Base-by-base conservation (phyloP, 2,329 filamentous ascomycete species). In the Aspergillus neoniger region DNA sequence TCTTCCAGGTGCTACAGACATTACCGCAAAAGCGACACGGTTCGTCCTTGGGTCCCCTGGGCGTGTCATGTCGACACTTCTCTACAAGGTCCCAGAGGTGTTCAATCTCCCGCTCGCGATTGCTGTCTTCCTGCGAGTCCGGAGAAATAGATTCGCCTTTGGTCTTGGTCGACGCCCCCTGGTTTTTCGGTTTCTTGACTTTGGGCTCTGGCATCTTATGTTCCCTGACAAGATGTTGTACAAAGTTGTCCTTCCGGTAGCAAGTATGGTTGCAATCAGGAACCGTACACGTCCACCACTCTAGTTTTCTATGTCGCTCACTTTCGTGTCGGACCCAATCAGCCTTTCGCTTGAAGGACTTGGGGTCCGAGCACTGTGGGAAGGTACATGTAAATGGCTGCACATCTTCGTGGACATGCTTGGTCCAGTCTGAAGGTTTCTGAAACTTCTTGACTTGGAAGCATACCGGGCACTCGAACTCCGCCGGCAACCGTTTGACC, bases 321-420 rank as follows among this genome's bases (percentile, higher is more conserved):
- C 94, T 96, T 73, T 96, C 93, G 70, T 97, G 93, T 30, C 93
- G 86, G 21, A 96, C 92, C 93, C 93, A 97, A 73, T 97, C 93
- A 14, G 93, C 93, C 77, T 96, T 97, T 51, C 92, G 86, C 77
- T 96, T 96, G 81, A 96, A 97, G 38, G 91, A 92, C 76, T 96
- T 96, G 17, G 91, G 88, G 51, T 96, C 92, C 8, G 85, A 85
- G 72, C 93, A 96, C 54, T 86, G 83, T 2, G 90, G 87, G 80
- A 94, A 96, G 0, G 92, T 96, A 76, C 93, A 97, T 3, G 91
- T 96, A 68, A 96, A 96, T 0, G 93, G 93, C 72, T 95, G 91
- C 1, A 96, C 87, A 72, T 97, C 93, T 76, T 96, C 93, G 68
- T 96, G 91, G 0, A 97, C 91, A 71, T 97, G 93, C 74, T 97